A percentile compares a stretch with the other conserved stretches of the same genome.
These are phyloP conservation scores for Suillus placidus DNA, from an alignment of 768 basidiomycete genomes.

Conservation along the genomic window DNA sequence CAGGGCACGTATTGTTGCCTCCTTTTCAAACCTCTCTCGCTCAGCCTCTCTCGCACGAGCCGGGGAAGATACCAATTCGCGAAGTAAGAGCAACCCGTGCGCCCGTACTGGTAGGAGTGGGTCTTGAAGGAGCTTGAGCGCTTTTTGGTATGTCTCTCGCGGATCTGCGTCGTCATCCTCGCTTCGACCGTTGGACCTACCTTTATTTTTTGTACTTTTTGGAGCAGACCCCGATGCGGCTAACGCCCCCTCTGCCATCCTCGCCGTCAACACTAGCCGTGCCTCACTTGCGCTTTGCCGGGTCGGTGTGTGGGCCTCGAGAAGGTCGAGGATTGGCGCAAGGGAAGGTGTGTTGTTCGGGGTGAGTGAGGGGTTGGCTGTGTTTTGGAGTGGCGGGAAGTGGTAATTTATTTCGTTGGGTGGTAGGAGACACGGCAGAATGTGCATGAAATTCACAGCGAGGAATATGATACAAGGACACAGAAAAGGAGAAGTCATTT, in stretches of 20 bases:
- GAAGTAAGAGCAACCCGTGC: constrained; percentile 83
- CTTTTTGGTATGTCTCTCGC: constrained; percentile 80
- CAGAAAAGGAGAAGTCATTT: background rate
- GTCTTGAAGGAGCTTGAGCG: constrained; percentile 86
- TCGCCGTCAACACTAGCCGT: constrained; percentile 80
- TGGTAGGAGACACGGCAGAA: constrained; percentile 65
- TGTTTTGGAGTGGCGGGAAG: constrained; percentile 12
- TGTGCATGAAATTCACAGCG: constrained; percentile 57
- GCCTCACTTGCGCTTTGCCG: constrained; percentile 75
- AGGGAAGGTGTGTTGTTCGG: background rate
- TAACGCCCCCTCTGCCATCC: constrained; percentile 47
- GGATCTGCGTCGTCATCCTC: constrained; percentile 28
- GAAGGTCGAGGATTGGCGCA: background rate
- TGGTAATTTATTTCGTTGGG: constrained; percentile 46
- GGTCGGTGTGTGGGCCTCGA: constrained; percentile 34
- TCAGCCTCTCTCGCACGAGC: constrained; percentile 13
- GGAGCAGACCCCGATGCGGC: constrained; percentile 46
- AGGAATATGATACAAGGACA: background rate
- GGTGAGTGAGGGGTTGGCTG: constrained; percentile 2
- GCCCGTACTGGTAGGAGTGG: constrained; percentile 92
- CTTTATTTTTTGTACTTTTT: constrained; percentile 22
- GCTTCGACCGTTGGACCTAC: constrained; percentile 37
- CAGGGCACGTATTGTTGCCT: constrained; percentile 58
- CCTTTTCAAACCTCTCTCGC: background rate
- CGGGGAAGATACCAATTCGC: constrained; percentile 63